Conservation (phyloP, 73 alveolate genomes). For the Tetrahymena borealis region DNA sequence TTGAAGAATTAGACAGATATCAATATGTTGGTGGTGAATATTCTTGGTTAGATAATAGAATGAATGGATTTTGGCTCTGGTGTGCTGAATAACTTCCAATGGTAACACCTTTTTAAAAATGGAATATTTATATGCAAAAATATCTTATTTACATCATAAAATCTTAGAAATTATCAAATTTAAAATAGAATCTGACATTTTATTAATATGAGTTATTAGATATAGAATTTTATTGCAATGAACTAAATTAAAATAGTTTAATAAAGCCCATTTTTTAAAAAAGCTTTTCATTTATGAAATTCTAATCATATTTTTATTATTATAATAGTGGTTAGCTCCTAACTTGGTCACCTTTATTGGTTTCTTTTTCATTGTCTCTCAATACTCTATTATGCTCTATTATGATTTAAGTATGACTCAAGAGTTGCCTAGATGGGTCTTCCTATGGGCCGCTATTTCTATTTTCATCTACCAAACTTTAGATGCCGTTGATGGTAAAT, state of each 20-base stretch:
- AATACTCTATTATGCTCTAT: constrained; percentile 45
- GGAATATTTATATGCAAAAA: background rate
- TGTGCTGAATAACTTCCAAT: constrained; percentile 67
- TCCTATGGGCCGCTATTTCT: constrained; percentile 67
- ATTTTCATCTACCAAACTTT: constrained; percentile 81
- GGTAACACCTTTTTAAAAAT: constrained; percentile 4
- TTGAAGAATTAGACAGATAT: constrained; percentile 72
- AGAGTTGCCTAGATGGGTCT: constrained; percentile 62
- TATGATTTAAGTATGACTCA: constrained; percentile 70
- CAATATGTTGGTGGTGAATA: constrained; percentile 80
- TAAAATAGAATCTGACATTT: too few species aligned
- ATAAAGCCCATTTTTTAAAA: background rate
- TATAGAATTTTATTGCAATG: too few species aligned
- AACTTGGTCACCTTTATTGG: constrained; percentile 86
- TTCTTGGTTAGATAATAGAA: constrained; percentile 65
- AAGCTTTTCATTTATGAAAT: background rate
- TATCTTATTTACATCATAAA: too few species aligned
- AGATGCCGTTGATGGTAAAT: constrained; percentile 95
- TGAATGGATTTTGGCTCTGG: constrained; percentile 86
- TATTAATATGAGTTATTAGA: too few species aligned
- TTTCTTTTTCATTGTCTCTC: constrained; percentile 54
- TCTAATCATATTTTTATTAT: background rate
- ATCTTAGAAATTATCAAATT: too few species aligned
- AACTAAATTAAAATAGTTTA: too few species aligned
- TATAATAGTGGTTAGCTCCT: constrained; percentile 65